Evolutionary conservation across 163 green algal genomes (phyloP).

Genomic region (Chlorella variabilis): DNA sequence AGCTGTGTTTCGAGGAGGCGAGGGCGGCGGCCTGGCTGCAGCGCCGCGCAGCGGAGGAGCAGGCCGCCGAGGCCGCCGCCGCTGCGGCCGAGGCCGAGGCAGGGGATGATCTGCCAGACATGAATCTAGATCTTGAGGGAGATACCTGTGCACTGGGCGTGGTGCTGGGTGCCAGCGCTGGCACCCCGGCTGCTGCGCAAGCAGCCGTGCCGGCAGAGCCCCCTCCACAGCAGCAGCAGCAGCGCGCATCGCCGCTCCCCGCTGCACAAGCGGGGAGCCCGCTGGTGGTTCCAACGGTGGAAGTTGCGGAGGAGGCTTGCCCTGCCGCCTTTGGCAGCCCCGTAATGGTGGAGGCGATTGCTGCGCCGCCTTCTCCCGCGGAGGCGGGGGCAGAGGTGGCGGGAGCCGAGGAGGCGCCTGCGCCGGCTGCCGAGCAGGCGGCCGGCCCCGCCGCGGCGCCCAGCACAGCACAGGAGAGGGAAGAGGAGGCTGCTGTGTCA

Average conservation of each 20-base stretch:
- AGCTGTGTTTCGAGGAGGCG: constrained; percentile 71
- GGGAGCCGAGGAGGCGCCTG: no score
- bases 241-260: background rate
- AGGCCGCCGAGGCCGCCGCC: background rate
- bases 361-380: background rate
- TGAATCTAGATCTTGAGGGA: constrained; percentile 13
- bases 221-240: background rate
- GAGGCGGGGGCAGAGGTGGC: background rate
- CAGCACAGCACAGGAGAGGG: background rate
- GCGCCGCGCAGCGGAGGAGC: background rate
- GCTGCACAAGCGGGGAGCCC: no score
- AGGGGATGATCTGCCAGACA: constrained; percentile 14
- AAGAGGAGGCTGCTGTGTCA: background rate
- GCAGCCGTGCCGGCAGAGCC: background rate
- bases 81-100: background rate
- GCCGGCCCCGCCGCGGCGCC: no score
- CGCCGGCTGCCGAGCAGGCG: no score
- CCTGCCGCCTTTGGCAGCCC: constrained; percentile 5
- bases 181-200: background rate
- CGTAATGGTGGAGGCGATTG: background rate
- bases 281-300: no score
- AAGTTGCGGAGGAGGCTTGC: background rate
- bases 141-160: constrained; percentile 5
- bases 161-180: background rate
- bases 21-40: constrained; percentile 48